Evolutionary conservation across 352 stramenopile species (phyloP).

Genomic region (Phytophthora syringae): DNA sequence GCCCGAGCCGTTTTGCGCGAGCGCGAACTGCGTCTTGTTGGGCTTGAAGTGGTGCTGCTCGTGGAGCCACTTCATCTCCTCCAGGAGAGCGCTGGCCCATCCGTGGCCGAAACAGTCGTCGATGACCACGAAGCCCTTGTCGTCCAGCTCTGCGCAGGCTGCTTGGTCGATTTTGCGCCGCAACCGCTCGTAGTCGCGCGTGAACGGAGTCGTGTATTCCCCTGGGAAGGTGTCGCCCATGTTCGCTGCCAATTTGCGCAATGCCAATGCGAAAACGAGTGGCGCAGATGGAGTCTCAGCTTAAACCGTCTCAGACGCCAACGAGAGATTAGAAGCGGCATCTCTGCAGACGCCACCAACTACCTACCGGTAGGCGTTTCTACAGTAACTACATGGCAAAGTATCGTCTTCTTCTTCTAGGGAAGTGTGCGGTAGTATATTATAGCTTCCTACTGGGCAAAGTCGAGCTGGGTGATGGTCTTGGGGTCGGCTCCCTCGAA

Average conservation of each 20-base stretch:
- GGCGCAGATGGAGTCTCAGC: slow-evolving; percentile 4
- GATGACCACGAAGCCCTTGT: slow-evolving; percentile 67
- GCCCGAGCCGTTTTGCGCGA: slow-evolving; percentile 45
- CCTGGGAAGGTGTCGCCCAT: slow-evolving; percentile 46
- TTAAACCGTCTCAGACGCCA: no score
- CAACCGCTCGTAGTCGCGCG: slow-evolving; percentile 59
- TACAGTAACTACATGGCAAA: no score
- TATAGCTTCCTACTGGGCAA: slow-evolving; percentile 33
- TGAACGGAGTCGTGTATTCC: slow-evolving; percentile 56
- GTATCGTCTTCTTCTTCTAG: no score
- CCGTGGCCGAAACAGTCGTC: slow-evolving; percentile 70
- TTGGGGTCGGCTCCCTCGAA: slow-evolving; percentile 88
- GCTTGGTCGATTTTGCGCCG: slow-evolving; percentile 50
- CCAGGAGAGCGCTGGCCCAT: slow-evolving; percentile 61
- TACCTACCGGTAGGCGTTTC: no score
- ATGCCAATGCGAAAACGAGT: slow-evolving; percentile 26
- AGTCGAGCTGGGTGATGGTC: slow-evolving; percentile 76
- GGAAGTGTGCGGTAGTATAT: slow-evolving; percentile 33
- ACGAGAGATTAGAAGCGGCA: no score
- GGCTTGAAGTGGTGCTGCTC: slow-evolving; percentile 60
- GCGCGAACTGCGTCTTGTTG: slow-evolving; percentile 86
- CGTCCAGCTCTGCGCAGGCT: slow-evolving; percentile 49
- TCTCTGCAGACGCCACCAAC: no score
- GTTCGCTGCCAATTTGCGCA: not conserved
- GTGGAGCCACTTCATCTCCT: slow-evolving; percentile 73